These are phyloP conservation scores for Talaromyces sp. DNA, from an alignment of 2,329 filamentous ascomycete species.

Conservation along the genomic window DNA sequence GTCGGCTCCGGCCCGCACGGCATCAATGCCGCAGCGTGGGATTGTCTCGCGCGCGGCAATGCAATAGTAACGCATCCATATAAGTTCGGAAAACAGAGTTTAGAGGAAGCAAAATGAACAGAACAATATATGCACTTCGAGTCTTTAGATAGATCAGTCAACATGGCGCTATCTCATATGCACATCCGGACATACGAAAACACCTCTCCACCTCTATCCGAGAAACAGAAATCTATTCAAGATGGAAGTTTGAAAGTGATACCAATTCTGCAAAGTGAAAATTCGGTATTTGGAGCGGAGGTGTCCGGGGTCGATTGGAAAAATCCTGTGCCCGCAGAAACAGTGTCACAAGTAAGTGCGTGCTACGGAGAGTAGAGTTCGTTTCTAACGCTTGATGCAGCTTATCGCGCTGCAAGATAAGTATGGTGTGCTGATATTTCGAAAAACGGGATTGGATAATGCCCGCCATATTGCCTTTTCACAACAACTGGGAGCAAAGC, in stretches of 20 bases:
- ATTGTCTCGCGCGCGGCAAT: background rate
- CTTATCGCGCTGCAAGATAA: constrained; percentile 25
- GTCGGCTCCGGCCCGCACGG: constrained; percentile 20
- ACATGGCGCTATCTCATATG: constrained; percentile 16
- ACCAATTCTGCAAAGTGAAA: constrained; percentile 15
- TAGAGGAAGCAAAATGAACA: background rate
- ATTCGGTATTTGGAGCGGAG: constrained; percentile 20
- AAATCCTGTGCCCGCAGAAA: constrained; percentile 13
- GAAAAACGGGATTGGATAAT: constrained; percentile 24
- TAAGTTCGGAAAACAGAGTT: background rate
- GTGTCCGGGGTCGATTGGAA: constrained; percentile 19
- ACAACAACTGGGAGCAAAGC: constrained; percentile 22
- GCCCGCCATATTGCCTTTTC: constrained; percentile 25
- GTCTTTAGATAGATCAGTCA: background rate
- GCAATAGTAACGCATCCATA: background rate
- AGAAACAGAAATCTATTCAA: background rate
- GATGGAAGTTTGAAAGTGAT: constrained; percentile 15
- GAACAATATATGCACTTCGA: background rate
- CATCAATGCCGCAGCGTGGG: background rate
- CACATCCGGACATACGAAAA: constrained; percentile 18
- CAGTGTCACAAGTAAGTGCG: constrained; percentile 17
- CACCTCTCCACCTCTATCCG: constrained; percentile 14
- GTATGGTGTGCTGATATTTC: constrained; percentile 25
- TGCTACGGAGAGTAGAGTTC: background rate
- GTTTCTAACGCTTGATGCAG: constrained; percentile 16